phyloP scores from a whole-genome alignment of 495 filamentous ascomycete genomes.

The Acidomyces sp. region DNA sequence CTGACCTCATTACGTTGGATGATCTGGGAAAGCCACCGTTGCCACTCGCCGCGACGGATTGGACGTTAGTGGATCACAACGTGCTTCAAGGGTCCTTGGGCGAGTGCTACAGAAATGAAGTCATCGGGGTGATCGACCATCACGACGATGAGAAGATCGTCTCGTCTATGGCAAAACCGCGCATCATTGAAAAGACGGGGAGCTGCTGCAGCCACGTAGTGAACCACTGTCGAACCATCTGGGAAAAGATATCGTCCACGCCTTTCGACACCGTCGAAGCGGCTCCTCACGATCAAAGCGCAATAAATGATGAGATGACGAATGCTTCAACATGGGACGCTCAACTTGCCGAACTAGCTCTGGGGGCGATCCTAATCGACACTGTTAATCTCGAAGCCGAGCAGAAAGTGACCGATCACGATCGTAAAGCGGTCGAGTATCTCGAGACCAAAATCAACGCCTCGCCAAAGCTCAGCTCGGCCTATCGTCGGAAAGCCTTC shows the following conservation, averaged over 20 bases:
- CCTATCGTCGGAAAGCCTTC: slow-evolving; percentile 47
- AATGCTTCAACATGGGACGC: slow-evolving; percentile 36
- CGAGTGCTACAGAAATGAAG: slow-evolving; percentile 30
- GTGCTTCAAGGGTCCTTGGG: slow-evolving; percentile 44
- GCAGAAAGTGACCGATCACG: slow-evolving; percentile 60
- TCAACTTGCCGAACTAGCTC: slow-evolving; percentile 59
- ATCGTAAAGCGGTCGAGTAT: slow-evolving; percentile 50
- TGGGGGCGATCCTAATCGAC: slow-evolving; percentile 75
- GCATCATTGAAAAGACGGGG: slow-evolving; percentile 52
- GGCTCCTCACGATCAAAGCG: slow-evolving; percentile 21
- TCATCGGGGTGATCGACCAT: slow-evolving; percentile 81
- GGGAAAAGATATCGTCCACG: slow-evolving; percentile 35
- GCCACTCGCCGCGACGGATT: slow-evolving; percentile 31
- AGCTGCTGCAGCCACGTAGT: slow-evolving; percentile 73
- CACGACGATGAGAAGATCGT: slow-evolving; percentile 68
- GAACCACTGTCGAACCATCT: slow-evolving; percentile 43
- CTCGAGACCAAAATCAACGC: slow-evolving; percentile 43
- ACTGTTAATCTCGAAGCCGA: slow-evolving; percentile 58
- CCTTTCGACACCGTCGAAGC: slow-evolving; percentile 24
- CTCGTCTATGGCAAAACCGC: slow-evolving; percentile 36
- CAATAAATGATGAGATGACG: slow-evolving; percentile 15
- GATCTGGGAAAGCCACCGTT: slow-evolving; percentile 22
- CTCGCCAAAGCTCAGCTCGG: slow-evolving; percentile 12
- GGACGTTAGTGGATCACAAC: slow-evolving; percentile 87
- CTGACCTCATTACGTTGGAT: slow-evolving; percentile 33